These are phyloP conservation scores for Phytophthora hibernalis DNA, from an alignment of 352 stramenopile genomes.

Conservation along the genomic window DNA sequence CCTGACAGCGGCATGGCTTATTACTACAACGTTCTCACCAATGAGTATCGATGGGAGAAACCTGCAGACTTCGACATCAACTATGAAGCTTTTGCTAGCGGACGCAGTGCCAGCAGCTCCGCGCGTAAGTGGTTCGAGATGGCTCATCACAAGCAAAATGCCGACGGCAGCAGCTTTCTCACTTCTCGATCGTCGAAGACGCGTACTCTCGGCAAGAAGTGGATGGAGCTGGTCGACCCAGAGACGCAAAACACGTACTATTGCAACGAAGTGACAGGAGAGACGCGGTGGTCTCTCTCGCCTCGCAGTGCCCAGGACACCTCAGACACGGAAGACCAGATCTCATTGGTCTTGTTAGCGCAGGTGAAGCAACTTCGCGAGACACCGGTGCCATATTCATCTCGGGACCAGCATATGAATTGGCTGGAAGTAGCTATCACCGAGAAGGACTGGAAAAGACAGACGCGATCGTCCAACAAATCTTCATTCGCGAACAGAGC, in stretches of 20 bases:
- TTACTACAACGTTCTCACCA: constrained; percentile 77
- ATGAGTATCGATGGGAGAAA: constrained; percentile 85
- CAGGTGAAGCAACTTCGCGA: constrained; percentile 65
- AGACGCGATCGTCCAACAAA: constrained; percentile 77
- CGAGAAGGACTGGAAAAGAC: constrained; percentile 69
- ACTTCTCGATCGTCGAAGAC: constrained; percentile 45
- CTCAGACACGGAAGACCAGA: constrained; percentile 56
- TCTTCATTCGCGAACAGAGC: constrained; percentile 69
- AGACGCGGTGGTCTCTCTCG: constrained; percentile 87
- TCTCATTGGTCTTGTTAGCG: constrained; percentile 61
- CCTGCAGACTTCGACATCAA: constrained; percentile 63
- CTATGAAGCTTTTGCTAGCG: constrained; percentile 57
- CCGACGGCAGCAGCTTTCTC: constrained; percentile 31
- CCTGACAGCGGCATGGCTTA: constrained; percentile 52
- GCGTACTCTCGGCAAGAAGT: constrained; percentile 71
- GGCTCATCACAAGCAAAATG: constrained; percentile 30
- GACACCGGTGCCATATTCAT: constrained; percentile 53
- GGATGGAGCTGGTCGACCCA: constrained; percentile 84
- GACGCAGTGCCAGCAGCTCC: constrained; percentile 43
- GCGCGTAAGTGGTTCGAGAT: constrained; percentile 76
- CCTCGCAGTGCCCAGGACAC: constrained; percentile 70
- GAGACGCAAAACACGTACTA: constrained; percentile 91
- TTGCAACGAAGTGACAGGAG: constrained; percentile 91
- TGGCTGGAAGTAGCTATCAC: constrained; percentile 77
- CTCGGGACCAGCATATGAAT: constrained; percentile 63